Evolutionary conservation across 768 basidiomycete genomes (phyloP), one percentile per base, ranked within the genome.

Genomic region (Pholiota molesta): DNA sequence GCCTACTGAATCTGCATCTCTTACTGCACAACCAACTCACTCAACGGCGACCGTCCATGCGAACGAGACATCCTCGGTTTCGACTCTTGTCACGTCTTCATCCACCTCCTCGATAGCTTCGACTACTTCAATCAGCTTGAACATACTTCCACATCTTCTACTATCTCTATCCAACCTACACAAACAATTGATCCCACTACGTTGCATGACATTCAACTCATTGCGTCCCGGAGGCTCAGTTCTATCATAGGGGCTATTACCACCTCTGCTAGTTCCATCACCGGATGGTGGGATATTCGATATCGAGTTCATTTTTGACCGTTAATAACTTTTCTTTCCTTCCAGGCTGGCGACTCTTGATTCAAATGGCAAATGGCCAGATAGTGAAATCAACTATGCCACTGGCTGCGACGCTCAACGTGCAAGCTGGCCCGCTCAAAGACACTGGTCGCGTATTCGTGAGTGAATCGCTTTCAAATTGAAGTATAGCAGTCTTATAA

Each of bases 381-480:
- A 77, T 54, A 72, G 68, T 45, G 77, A 84, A 66, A 77, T 91
- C 17, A 81, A 90, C 66, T 89, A 89, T 65, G 80, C 84, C 0
- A 78, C 85, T 21, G 89, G 89, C 7, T 90, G 89, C 63, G 69
- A 71, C 44, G 89, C 86, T 6, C 81, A 80, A 58, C 78, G 83
- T 11, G 88, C 88, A 5, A 90, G 87, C 65, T 90, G 89, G 89
- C 88, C 87, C 9, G 88, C 88, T 13, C 78, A 85, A 70, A 70
- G 63, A 1, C 87, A 90, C 64, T 89, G 86, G 84, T 71, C 72
- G 44, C 79, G 84, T 39, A 78, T 85, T 40, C 71, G 86, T 86
- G 63, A 47, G 78, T 71, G 2, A 14, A 49, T 42, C 4, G 17
- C 10, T 56, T 26, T 16, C 3, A n/a, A 28, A 57, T 29, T 21